A percentile compares a stretch with the other conserved stretches of the same genome.
These are phyloP conservation scores for Neurospora sp. DNA, from an alignment of 495 filamentous ascomycete genomes.

Conservation along the genomic window DNA sequence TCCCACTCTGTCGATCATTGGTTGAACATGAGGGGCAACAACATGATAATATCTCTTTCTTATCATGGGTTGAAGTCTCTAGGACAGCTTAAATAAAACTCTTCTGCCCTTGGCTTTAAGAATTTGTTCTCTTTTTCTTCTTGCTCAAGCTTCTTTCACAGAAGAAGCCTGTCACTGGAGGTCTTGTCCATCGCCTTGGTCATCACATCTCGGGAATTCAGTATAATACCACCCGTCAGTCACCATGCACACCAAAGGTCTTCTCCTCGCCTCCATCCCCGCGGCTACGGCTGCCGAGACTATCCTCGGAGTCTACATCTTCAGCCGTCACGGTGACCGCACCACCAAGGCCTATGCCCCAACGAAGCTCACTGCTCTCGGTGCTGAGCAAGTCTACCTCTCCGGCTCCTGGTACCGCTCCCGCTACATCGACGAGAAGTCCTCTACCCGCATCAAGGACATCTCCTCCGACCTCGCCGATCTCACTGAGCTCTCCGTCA, in stretches of 20 bases:
- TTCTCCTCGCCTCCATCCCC: conserved; percentile 25
- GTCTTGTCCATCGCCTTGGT: background rate
- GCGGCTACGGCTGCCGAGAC: conserved; percentile 40
- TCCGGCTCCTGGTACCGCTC: conserved; percentile 53
- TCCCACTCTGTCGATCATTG: background rate
- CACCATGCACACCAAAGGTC: conserved; percentile 1
- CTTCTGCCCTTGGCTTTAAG: background rate
- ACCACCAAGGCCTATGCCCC: conserved; percentile 48
- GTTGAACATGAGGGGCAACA: background rate
- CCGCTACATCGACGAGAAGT: conserved; percentile 43
- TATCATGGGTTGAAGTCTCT: background rate
- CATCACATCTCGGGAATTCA: background rate
- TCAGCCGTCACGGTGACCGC: conserved; percentile 63
- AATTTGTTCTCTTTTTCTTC: background rate
- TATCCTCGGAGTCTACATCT: conserved; percentile 59
- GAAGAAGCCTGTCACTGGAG: background rate
- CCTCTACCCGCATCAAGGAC: conserved; percentile 25
- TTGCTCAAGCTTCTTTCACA: background rate
- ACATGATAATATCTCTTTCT: background rate
- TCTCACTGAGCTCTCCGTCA: conserved; percentile 51
- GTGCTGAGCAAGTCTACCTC: conserved; percentile 52
- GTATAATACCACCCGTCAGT: background rate
- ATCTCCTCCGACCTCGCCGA: conserved; percentile 46
- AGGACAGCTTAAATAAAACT: background rate
- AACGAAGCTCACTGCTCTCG: conserved; percentile 53